A percentile compares a stretch with the other conserved stretches of the same genome.
Conservation (phyloP, 2,329 filamentous ascomycete genomes). For the Emericellopsis cladophorae region DNA sequence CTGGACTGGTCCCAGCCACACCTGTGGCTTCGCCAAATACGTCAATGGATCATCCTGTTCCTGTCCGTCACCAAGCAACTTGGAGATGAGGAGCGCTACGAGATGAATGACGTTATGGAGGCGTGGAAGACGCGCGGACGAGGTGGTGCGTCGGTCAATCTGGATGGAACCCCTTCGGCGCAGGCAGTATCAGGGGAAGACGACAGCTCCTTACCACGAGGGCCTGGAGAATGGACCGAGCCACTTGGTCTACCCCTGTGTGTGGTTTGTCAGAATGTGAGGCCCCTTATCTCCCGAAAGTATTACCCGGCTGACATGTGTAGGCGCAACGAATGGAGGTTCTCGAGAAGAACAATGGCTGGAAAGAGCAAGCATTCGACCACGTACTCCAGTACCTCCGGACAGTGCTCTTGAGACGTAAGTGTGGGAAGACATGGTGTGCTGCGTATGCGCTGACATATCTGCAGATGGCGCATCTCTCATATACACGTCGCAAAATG, state of each 20-base stretch:
- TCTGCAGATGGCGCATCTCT: slow-evolving; percentile 64
- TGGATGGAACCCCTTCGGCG: slow-evolving; percentile 48
- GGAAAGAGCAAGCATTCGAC: slow-evolving; percentile 96
- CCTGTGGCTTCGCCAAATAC: slow-evolving; percentile 78
- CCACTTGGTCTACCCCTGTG: slow-evolving; percentile 76
- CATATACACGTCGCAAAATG: slow-evolving; percentile 70
- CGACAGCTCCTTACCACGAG: slow-evolving; percentile 62
- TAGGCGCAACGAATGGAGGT: slow-evolving; percentile 82
- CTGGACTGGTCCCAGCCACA: slow-evolving; percentile 93
- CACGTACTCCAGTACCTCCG: slow-evolving; percentile 87
- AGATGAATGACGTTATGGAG: slow-evolving; percentile 77
- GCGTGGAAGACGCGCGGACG: slow-evolving; percentile 67
- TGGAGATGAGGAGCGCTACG: slow-evolving; percentile 62
- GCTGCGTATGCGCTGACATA: not conserved
- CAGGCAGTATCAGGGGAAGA: slow-evolving; percentile 41
- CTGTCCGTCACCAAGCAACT: slow-evolving; percentile 64
- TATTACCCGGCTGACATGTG: slow-evolving; percentile 9
- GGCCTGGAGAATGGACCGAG: slow-evolving; percentile 88
- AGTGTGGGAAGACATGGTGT: slow-evolving; percentile 14
- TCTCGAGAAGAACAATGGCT: slow-evolving; percentile 77
- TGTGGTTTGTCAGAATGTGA: slow-evolving; percentile 90
- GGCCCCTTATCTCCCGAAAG: slow-evolving; percentile 12
- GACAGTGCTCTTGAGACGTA: slow-evolving; percentile 78
- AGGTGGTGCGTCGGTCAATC: slow-evolving; percentile 45
- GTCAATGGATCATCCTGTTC: slow-evolving; percentile 80